A percentile compares a stretch with the other conserved stretches of the same genome.
These are phyloP conservation scores for Komagataella phaffii DNA, from an alignment of 805 yeast genomes.

Conservation along the genomic window DNA sequence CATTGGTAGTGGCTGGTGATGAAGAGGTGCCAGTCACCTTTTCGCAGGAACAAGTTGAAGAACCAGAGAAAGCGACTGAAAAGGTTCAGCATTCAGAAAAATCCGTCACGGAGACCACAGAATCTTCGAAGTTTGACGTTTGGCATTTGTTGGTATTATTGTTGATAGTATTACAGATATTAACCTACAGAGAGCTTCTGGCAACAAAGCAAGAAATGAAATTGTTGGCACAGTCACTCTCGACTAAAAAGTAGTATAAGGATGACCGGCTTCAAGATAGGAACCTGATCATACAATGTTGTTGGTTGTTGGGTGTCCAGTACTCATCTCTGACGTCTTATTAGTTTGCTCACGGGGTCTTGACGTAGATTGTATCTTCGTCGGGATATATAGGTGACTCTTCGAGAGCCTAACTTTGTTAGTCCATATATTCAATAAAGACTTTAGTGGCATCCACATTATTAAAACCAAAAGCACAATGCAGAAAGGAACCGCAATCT, in stretches of 20 bases:
- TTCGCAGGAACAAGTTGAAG: neutral
- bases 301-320: neutral
- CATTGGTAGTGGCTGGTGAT: neutral
- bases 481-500: conserved; percentile 27
- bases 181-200: neutral
- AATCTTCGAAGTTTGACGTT: neutral
- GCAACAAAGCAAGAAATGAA: neutral
- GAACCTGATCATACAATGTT: neutral
- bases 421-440: neutral
- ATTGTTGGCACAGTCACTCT: neutral
- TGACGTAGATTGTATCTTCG: neutral
- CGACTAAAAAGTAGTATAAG: neutral
- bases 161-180: neutral
- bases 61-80: neutral
- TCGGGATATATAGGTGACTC: neutral
- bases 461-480: conserved; percentile 19
- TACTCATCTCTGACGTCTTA: neutral
- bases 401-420: neutral
- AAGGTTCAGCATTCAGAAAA: neutral
- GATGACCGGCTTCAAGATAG: too few relatives aligned
- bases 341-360: neutral
- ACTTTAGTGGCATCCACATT: conserved; percentile 14
- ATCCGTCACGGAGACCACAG: neutral
- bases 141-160: neutral
- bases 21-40: neutral